These are phyloP conservation scores for Metschnikowia koreensis DNA, from an alignment of 805 yeast species.

Conservation along the genomic window DNA sequence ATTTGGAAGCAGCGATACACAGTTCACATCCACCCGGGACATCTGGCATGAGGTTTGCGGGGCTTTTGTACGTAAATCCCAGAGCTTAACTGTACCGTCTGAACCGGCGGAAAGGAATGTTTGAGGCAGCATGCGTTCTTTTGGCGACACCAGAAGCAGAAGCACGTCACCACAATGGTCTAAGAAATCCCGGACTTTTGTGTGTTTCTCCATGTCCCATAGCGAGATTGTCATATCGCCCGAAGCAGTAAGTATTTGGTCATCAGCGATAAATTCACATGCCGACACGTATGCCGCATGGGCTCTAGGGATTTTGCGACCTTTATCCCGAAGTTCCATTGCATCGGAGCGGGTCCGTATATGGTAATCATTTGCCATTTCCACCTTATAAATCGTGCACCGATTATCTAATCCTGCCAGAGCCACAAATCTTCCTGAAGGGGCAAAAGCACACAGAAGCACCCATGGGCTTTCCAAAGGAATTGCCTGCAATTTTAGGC, in stretches of 20 bases:
- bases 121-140: constrained; percentile 10
- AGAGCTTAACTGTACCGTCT: constrained; percentile 63
- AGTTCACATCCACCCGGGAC: constrained; percentile 62
- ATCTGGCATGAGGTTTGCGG: constrained; percentile 52
- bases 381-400: constrained; percentile 62
- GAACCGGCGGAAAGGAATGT: constrained; percentile 62
- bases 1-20: constrained; percentile 61
- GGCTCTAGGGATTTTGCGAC: constrained; percentile 42
- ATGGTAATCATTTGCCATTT: background rate
- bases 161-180: constrained; percentile 77
- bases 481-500: constrained; percentile 67
- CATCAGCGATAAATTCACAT: constrained; percentile 61
- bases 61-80: constrained; percentile 52
- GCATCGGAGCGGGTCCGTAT: constrained; percentile 2
- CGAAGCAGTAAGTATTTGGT: constrained; percentile 61
- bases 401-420: constrained; percentile 81
- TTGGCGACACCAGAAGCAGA: constrained; percentile 31
- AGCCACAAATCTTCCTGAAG: constrained; percentile 64
- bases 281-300: constrained; percentile 82
- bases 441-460: constrained; percentile 69
- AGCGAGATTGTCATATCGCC: constrained; percentile 78
- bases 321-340: constrained; percentile 13
- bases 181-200: constrained; percentile 49
- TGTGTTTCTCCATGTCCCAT: constrained; percentile 76
- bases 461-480: constrained; percentile 79